A percentile compares a stretch with the other conserved stretches of the same genome.
phyloP scores from a whole-genome alignment of 345 rosid species.

The Psidium friedrichsthalianum region DNA sequence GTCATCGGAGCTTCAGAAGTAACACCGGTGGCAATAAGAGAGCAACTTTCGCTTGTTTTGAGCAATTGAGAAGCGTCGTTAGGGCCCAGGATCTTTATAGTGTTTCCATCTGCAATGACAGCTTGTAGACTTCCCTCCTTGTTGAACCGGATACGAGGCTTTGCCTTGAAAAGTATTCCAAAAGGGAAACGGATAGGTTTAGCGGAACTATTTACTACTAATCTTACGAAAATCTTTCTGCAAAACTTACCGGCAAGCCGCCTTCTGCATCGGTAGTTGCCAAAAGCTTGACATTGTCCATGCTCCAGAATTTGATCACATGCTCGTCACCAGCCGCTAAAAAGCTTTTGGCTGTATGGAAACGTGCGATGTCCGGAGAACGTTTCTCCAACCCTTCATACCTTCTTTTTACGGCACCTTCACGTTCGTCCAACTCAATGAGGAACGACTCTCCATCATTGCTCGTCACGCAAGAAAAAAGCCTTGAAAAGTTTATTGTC shows the following conservation, averaged over 20 bases:
- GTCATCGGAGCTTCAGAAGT: conserved; percentile 10
- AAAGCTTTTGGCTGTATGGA: conserved; percentile 12
- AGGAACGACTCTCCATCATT: conserved; percentile 27
- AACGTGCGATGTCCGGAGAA: conserved; percentile 12
- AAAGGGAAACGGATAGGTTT: not conserved
- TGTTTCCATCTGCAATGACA: conserved; percentile 10
- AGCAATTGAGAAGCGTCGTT: conserved; percentile 2
- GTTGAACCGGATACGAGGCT: conserved; percentile 21
- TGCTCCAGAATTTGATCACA: conserved; percentile 19
- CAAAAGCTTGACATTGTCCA: conserved; percentile 23
- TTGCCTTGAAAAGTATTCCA: conserved; percentile 12
- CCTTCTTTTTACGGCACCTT: conserved; percentile 17
- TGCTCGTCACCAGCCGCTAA: conserved; percentile 35
- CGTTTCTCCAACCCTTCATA: conserved; percentile 20
- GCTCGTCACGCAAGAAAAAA: conserved; percentile 28
- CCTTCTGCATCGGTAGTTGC: conserved; percentile 23
- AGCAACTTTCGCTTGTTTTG: not conserved
- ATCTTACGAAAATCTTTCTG: not conserved
- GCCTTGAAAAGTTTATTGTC: conserved; percentile 8
- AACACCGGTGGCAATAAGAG: conserved; percentile 5
- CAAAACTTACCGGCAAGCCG: conserved; percentile 26
- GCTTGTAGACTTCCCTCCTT: conserved; percentile 19
- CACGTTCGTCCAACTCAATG: conserved; percentile 27
- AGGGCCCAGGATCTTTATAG: conserved; percentile 24
- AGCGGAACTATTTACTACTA: not conserved